Evolutionary conservation across 164 flowering plant genomes (phyloP).

Genomic region (Taxillus chinensis): DNA sequence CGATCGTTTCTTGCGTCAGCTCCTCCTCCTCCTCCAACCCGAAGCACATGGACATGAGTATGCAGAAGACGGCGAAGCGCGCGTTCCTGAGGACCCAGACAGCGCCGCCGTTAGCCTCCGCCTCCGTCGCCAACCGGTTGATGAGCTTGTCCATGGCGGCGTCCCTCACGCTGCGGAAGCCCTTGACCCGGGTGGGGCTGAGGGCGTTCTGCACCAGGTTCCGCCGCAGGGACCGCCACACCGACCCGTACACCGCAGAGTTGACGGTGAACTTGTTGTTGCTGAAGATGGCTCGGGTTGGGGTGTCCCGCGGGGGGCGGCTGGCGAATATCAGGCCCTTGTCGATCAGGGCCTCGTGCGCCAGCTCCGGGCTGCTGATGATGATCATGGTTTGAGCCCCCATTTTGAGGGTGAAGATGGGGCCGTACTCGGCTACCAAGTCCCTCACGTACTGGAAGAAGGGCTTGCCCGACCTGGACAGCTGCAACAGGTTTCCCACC

Average conservation of each 20-base stretch:
- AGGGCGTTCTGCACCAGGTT: slow-evolving; percentile 91
- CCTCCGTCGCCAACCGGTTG: slow-evolving; percentile 36
- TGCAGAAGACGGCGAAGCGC: slow-evolving; percentile 76
- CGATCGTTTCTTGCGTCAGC: slow-evolving; percentile 20
- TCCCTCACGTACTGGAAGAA: slow-evolving; percentile 57
- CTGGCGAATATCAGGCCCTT: slow-evolving; percentile 47
- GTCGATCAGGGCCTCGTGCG: slow-evolving; percentile 59
- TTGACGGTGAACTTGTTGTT: slow-evolving; percentile 82
- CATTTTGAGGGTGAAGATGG: slow-evolving; percentile 71
- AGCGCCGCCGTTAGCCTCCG: slow-evolving; percentile 32
- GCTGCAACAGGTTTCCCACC: slow-evolving; percentile 85
- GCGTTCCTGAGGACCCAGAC: slow-evolving; percentile 69
- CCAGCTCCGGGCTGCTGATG: slow-evolving; percentile 40
- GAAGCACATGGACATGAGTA: slow-evolving; percentile 76
- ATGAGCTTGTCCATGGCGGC: slow-evolving; percentile 63
- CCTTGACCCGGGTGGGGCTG: slow-evolving; percentile 38
- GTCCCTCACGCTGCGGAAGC: slow-evolving; percentile 32
- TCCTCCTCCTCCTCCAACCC: slow-evolving; percentile 82
- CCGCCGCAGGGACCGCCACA: slow-evolving; percentile 77
- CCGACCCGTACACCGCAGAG: slow-evolving; percentile 69
- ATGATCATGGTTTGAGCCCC: slow-evolving; percentile 67
- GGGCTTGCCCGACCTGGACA: slow-evolving; percentile 65
- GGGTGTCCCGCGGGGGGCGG: slow-evolving; percentile 61
- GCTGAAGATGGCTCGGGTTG: slow-evolving; percentile 74
- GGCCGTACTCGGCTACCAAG: slow-evolving; percentile 41